Conservation (phyloP, 2,329 filamentous ascomycete species). For the Xylaria sp. region DNA sequence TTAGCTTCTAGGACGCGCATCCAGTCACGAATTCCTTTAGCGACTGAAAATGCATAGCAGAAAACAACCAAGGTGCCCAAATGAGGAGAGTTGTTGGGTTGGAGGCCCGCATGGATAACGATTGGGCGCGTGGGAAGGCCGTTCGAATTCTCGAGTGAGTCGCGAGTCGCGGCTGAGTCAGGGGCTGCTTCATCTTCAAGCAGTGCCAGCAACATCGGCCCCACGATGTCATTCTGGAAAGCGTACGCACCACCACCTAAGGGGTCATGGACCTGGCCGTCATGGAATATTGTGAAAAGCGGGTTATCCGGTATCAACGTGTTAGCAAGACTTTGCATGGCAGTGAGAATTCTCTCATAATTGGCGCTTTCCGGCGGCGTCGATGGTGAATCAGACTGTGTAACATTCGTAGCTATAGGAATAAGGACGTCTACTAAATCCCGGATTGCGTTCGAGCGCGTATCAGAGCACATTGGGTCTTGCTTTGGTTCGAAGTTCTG, state of each 20-base stretch:
- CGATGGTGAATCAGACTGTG: conserved; percentile 8
- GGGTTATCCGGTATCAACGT: conserved; percentile 8
- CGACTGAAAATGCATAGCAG: conserved; percentile 21
- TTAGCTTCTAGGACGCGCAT: background rate
- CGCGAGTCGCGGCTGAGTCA: too few species aligned
- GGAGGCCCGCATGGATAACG: conserved; percentile 24
- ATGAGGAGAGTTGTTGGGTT: conserved; percentile 26
- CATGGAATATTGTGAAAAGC: conserved; percentile 18
- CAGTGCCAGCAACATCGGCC: conserved; percentile 15
- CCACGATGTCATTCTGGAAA: conserved; percentile 21
- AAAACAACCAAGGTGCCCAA: conserved; percentile 20
- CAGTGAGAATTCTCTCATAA: conserved; percentile 11
- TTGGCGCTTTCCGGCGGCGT: background rate
- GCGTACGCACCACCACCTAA: conserved; percentile 20
- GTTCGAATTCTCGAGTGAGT: background rate
- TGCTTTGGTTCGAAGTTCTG: background rate
- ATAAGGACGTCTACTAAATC: conserved; percentile 9
- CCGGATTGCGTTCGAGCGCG: background rate
- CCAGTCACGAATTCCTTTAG: conserved; percentile 15
- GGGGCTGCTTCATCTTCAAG: conserved; percentile 20
- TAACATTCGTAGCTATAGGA: background rate
- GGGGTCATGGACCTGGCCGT: conserved; percentile 24
- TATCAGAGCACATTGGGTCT: background rate
- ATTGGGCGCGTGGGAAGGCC: conserved; percentile 21
- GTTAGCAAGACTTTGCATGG: background rate